Evolutionary conservation across 1,139 yeast genomes (phyloP), one percentile per base, ranked within the genome.

Genomic region (Yamadazyma diospyri): DNA sequence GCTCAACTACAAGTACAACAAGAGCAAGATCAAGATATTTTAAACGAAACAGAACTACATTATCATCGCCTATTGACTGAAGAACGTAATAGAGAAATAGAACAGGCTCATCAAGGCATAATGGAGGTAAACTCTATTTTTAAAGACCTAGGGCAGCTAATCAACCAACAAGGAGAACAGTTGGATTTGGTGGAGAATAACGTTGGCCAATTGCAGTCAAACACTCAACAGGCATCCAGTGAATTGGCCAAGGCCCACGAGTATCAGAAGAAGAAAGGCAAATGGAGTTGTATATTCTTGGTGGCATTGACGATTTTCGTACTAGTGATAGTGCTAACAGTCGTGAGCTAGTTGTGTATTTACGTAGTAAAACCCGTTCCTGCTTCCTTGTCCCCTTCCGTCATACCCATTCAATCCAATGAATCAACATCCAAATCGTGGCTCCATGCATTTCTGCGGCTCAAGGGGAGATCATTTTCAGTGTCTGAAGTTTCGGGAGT

Each of bases 181-280:
- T 70, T 88, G 17, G 95, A 86, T 51, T 76, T 87, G 0, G 78
- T 88, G 12, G 96, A 87, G 49, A 87, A 82, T 39, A 87, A 87
- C 53, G 68, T 88, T 32, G 60, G 78, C 17, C 76, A 72, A 37
- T 61, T 82, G 37, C 77, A 80, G n/a, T 71, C 68, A 16, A 81
- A 85, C 46, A 72, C 87, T 9, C 81, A 79, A 37, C 73, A 71
- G 39, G 95, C 96, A 0, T 71, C 77, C 22, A 69, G 73, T 18
- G 94, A 87, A 49, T 66, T 88, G 37, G 57, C 56, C 8, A 78
- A 77, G 47, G 96, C 96, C 3, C 76, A 86, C 42, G 78, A 79
- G 37, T 81, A 84, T 47, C 95, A 87, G 53, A 69, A 72, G 43
- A 58, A 66, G 36, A 77, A 78, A 45, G 72, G 88, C 5, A 81